phyloP scores from a whole-genome alignment of 2,329 filamentous ascomycete genomes.

The Tolypocladium amazonense region DNA sequence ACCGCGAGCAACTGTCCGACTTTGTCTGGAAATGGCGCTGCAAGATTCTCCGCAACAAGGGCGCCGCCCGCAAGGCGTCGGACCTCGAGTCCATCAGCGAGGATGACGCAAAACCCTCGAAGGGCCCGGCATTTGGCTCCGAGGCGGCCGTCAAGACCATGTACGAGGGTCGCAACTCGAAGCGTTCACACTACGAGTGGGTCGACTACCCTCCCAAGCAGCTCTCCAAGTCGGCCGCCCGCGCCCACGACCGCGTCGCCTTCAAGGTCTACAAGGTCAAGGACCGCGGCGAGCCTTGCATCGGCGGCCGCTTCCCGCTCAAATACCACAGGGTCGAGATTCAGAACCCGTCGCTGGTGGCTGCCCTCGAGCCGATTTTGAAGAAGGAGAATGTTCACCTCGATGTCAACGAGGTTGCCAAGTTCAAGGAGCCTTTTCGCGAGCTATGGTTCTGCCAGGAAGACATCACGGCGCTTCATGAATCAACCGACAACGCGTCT shows the following conservation, averaged over 20 bases:
- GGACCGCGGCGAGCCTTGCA: constrained; percentile 26
- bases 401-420: constrained; percentile 22
- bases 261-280: constrained; percentile 37
- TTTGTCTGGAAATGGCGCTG: constrained; percentile 20
- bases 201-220: constrained; percentile 30
- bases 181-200: constrained; percentile 20
- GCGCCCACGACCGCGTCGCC: constrained; percentile 27
- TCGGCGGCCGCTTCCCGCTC: constrained; percentile 25
- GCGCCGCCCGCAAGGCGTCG: constrained; percentile 8
- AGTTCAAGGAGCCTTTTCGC: constrained; percentile 28
- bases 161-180: constrained; percentile 24
- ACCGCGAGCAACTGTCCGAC: constrained; percentile 14
- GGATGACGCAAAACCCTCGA: constrained; percentile 2
- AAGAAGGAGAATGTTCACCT: constrained; percentile 28
- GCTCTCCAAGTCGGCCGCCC: constrained; percentile 24
- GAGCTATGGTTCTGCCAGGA: constrained; percentile 33
- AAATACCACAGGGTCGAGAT: constrained; percentile 29
- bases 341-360: constrained; percentile 30
- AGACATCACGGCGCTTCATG: constrained; percentile 24
- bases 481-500: constrained; percentile 11
- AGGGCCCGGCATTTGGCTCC: constrained; percentile 16
- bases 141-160: constrained; percentile 25
- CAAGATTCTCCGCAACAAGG: constrained; percentile 14
- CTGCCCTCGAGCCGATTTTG: constrained; percentile 30
- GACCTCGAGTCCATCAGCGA: not conserved